A percentile compares a stretch with the other conserved stretches of the same genome.
Conservation (phyloP, 768 basidiomycete genomes). For the Russula emetica region DNA sequence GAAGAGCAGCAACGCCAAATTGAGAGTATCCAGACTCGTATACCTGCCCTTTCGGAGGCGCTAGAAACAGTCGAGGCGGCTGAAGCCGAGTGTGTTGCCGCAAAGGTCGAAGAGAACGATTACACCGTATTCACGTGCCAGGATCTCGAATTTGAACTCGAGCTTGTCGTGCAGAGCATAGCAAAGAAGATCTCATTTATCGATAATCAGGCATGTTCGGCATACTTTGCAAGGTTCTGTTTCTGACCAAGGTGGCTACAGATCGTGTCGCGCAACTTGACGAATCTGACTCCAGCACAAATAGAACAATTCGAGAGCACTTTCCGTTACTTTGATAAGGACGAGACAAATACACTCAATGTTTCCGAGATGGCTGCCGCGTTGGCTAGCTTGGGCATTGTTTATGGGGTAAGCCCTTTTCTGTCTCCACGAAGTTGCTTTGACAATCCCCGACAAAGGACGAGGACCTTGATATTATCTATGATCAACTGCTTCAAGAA, state of each 20-base stretch:
- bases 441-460: conserved; percentile 45
- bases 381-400: conserved; percentile 88
- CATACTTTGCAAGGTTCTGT: not conserved
- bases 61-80: conserved; percentile 52
- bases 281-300: conserved; percentile 91
- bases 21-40: conserved; percentile 56
- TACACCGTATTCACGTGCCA: conserved; percentile 86
- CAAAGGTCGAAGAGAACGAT: conserved; percentile 97
- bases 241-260: conserved; percentile 34
- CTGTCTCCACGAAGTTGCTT: not conserved
- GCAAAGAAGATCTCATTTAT: conserved; percentile 92
- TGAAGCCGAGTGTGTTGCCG: conserved; percentile 73
- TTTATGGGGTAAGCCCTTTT: conserved; percentile 62
- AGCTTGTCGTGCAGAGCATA: conserved; percentile 73
- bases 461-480: conserved; percentile 82
- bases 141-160: conserved; percentile 87
- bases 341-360: conserved; percentile 84
- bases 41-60: conserved; percentile 60
- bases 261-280: conserved; percentile 92
- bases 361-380: conserved; percentile 89
- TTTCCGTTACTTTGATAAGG: conserved; percentile 95
- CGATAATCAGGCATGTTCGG: conserved; percentile 76
- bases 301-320: conserved; percentile 96
- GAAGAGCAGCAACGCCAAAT: conserved; percentile 79
- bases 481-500: conserved; percentile 68